These are phyloP conservation scores for Pythium myriotylum DNA, from an alignment of 352 stramenopile genomes.

Conservation along the genomic window DNA sequence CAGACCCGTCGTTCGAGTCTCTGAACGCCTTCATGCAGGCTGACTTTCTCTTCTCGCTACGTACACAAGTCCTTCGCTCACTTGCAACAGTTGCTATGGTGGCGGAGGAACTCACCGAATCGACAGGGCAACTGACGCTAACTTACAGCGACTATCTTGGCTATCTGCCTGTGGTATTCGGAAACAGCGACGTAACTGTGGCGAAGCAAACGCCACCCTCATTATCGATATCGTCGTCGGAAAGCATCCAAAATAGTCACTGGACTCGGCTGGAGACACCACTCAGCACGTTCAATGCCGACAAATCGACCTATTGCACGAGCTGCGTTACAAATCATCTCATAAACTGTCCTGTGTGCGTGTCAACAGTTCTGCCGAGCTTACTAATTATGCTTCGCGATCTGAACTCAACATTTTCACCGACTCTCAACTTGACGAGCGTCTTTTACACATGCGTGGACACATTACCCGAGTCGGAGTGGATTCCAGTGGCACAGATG, in stretches of 20 bases:
- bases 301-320: conserved; percentile 1
- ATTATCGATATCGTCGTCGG: conserved; percentile 1
- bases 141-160: conserved; percentile 13
- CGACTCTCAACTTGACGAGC: conserved; percentile 13
- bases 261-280: not conserved
- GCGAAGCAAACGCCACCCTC: not conserved
- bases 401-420: not conserved
- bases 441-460: conserved; percentile 17
- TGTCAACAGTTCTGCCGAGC: conserved; percentile 9
- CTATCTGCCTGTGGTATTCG: not conserved
- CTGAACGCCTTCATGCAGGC: not conserved
- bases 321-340: conserved; percentile 3
- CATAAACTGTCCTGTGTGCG: conserved; percentile 14
- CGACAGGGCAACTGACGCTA: not conserved
- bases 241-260: not conserved
- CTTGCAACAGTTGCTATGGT: not conserved
- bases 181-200: not conserved
- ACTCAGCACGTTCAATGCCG: not conserved
- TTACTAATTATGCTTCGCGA: conserved; percentile 10
- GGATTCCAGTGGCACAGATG: conserved; percentile 11
- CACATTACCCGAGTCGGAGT: conserved; percentile 2
- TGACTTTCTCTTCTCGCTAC: not conserved
- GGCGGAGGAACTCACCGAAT: not conserved
- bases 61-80: not conserved
- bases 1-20: not conserved